Base-by-base conservation (phyloP, 2,329 filamentous ascomycete species). In the Fusarium euwallaceae region DNA sequence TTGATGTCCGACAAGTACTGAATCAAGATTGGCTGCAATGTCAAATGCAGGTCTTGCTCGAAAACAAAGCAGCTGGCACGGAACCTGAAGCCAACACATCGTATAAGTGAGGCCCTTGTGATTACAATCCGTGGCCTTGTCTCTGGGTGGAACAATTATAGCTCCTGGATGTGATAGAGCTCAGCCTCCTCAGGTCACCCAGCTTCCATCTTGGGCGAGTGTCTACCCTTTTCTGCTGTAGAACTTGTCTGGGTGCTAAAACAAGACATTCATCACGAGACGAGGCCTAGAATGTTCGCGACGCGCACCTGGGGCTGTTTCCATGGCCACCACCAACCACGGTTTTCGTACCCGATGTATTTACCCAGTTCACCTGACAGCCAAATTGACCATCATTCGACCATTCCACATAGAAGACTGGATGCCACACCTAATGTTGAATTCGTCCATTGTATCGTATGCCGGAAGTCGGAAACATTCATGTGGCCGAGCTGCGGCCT, bases 231-330 rank as follows among this genome's bases (percentile, higher is more conserved):
- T 53, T 20, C 27, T 32, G n/a, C 27, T 20, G 45, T n/a, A 39
- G 56, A 24, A 60, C 22, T 41, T 61, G 39, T 48, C 39, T 34
- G 27, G 37, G 39, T 63, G 45, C 34, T 22, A 60, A 34, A 34
- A 45, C 14, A 32, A 68, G 56, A 73, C 70, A 75, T 75, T 63
- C 66, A 64, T 68, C 61, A 75, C 53, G 39, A 64, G 56, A 62
- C 36, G 61, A 58, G 59, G 62, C 56, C 63, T 41, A 60, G 39
- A 66, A 64, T 53, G 34, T 74, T 66, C 61, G 20, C 32, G 43
- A 55, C 36, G 45, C 36, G 24, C 27, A 34, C 58, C 45, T 43
- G 36, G 53, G 67, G 43, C 51, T 60, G 66, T 75, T 71, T 73
- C 70, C 70, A 64, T 71, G 58, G 66, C 14, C 70, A 73, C 72